Evolutionary conservation across 495 filamentous ascomycete species (phyloP).

Genomic region (Tuber aestivum): DNA sequence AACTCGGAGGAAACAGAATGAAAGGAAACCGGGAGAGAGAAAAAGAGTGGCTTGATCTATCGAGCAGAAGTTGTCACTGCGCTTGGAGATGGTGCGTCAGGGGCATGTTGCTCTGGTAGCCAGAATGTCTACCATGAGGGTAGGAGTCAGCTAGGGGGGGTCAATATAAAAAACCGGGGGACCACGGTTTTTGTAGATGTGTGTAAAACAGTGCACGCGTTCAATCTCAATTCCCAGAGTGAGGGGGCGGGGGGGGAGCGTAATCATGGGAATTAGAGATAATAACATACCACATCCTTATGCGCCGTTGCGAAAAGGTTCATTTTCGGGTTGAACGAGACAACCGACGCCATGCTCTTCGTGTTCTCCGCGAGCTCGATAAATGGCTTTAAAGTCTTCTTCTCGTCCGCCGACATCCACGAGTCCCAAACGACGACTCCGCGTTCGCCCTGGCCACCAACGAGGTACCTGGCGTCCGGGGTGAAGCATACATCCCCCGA

Average conservation of each 20-base stretch:
- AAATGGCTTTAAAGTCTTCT: constrained; percentile 59
- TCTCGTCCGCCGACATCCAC: constrained; percentile 50
- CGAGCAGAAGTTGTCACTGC: constrained; percentile 17
- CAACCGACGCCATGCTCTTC: constrained; percentile 60
- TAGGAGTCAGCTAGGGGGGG: background rate
- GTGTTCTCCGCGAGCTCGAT: constrained; percentile 55
- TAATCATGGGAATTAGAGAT: background rate
- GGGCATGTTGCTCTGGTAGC: constrained; percentile 66
- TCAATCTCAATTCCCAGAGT: background rate
- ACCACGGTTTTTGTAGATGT: background rate
- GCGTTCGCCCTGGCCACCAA: constrained; percentile 67
- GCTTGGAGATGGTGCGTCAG: constrained; percentile 37
- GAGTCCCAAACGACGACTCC: constrained; percentile 82
- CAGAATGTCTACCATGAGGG: constrained; percentile 55
- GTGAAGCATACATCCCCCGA: constrained; percentile 80
- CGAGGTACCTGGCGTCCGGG: constrained; percentile 76
- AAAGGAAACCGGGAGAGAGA: background rate
- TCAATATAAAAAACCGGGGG: background rate
- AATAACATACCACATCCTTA: constrained; percentile 59
- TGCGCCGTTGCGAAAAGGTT: constrained; percentile 87
- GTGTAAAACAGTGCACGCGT: background rate
- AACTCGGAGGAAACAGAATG: background rate
- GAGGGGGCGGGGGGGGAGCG: background rate
- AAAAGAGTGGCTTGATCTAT: background rate
- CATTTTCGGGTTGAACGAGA: constrained; percentile 82